A percentile compares a stretch with the other conserved stretches of the same genome.
Conservation (phyloP, 768 basidiomycete species). For the Phylloporus sp. region DNA sequence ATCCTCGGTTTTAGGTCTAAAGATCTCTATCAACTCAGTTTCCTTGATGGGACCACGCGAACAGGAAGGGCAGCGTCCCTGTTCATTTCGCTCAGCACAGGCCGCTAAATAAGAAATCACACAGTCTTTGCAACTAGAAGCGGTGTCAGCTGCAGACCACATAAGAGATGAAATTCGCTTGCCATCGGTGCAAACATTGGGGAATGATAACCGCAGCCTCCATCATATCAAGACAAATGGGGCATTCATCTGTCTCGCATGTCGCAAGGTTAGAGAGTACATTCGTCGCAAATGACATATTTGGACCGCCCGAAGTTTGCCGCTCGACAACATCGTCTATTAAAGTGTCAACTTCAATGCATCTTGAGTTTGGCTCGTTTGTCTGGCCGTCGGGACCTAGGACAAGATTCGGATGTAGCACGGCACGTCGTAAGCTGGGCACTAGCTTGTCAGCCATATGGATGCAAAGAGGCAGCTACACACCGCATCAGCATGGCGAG, state of each 20-base stretch:
- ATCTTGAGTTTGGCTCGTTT: slow-evolving; percentile 28
- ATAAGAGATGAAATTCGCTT: slow-evolving; percentile 1
- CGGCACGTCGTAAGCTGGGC: slow-evolving; percentile 79
- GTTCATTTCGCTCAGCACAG: slow-evolving; percentile 66
- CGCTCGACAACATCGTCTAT: slow-evolving; percentile 49
- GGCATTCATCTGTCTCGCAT: slow-evolving; percentile 64
- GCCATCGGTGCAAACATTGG: slow-evolving; percentile 76
- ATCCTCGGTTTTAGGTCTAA: slow-evolving; percentile 32
- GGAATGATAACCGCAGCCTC: slow-evolving; percentile 68
- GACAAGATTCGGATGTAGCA: slow-evolving; percentile 86
- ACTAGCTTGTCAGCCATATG: slow-evolving; percentile 6
- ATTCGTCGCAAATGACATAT: slow-evolving; percentile 53
- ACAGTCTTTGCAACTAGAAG: slow-evolving; percentile 82
- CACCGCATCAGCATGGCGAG: slow-evolving; percentile 94
- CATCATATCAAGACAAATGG: slow-evolving; percentile 78
- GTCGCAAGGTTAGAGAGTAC: slow-evolving; percentile 57
- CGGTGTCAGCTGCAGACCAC: not conserved
- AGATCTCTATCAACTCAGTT: slow-evolving; percentile 60
- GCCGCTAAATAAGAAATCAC: slow-evolving; percentile 69
- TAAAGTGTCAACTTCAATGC: slow-evolving; percentile 56
- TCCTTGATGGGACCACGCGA: slow-evolving; percentile 63
- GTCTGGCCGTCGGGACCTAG: slow-evolving; percentile 45
- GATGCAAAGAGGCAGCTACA: slow-evolving; percentile 16
- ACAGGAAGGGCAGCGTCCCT: slow-evolving; percentile 79
- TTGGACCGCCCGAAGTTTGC: slow-evolving; percentile 23